Evolutionary conservation across 306 rosid genomes (phyloP), one percentile per base, ranked within the genome.

Genomic region (Rosa rugosa): DNA sequence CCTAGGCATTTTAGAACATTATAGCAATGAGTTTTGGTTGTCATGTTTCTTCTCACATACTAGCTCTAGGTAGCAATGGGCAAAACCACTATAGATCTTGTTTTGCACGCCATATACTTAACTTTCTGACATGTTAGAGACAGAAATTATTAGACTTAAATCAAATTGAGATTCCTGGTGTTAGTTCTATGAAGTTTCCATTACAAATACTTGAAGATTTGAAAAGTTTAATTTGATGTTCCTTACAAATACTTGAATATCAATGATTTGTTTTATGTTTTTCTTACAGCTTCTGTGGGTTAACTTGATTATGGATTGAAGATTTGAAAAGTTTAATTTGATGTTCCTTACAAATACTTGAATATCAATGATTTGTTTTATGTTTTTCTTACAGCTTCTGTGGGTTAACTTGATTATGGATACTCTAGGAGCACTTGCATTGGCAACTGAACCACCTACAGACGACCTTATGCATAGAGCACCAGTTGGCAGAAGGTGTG

Each of bases 361-460:
- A 6, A 57, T 53, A 25, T 54, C n/a, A 71, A 57, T 81, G 70
- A 38, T 70, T 63, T 83, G 42, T 77, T 60, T 53, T 68, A 27
- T 73, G 72, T 87, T 66, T 69, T 86, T 76, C 66, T 83, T 54
- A 45, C 89, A 95, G 99, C 98, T 95, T 85, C 86, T 95, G 79
- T 95, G 98, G 99, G 98, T 95, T 78, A 95, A 95, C 90, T 86
- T 95, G 83, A 95, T 95, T 86, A 95, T 95, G 99, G 98, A 95
- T 82, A 92, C 99, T 72, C 97, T 95, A 41, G 99, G 99, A 59
- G 98, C 99, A 69, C 96, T 95, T 79, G 98, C 99, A 76, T 84
- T 95, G 88, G 99, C 99, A 54, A 95, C 99, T 36, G 99, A 95
- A 85, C 98, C 98, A 22, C 99, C 99, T 67, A 95, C 99, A 5